These are phyloP conservation scores for Xylaria palmicola DNA, from an alignment of 495 filamentous ascomycete genomes.

Conservation along the genomic window DNA sequence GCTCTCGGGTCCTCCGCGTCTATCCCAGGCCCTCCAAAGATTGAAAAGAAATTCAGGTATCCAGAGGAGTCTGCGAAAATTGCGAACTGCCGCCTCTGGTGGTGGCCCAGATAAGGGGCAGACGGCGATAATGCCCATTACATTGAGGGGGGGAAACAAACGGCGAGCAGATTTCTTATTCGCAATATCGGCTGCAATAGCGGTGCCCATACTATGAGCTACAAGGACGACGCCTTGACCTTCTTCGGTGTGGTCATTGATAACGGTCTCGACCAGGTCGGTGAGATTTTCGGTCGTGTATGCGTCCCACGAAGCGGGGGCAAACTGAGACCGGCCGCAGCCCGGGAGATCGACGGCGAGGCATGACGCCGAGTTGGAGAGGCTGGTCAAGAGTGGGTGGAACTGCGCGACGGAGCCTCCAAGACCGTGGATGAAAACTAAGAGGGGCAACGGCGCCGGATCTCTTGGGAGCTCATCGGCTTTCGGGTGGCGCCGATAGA, in stretches of 20 bases:
- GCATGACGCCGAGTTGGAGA: conserved; percentile 83
- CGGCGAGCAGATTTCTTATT: conserved; percentile 52
- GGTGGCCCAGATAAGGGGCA: conserved; percentile 70
- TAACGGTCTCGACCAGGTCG: conserved; percentile 69
- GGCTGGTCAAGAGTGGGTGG: conserved; percentile 72
- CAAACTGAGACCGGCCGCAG: conserved; percentile 76
- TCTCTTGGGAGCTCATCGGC: conserved; percentile 70
- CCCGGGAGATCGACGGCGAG: conserved; percentile 89
- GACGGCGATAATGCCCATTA: conserved; percentile 75
- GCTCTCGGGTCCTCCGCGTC: conserved; percentile 73
- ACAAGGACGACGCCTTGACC: conserved; percentile 77
- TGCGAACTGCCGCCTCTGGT: conserved; percentile 50
- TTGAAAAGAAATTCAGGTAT: conserved; percentile 74
- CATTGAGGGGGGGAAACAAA: conserved; percentile 54
- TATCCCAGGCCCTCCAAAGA: conserved; percentile 76
- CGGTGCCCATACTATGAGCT: conserved; percentile 86
- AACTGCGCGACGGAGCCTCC: conserved; percentile 90
- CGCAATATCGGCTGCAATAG: conserved; percentile 71
- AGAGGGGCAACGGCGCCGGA: conserved; percentile 71
- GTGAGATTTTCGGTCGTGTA: conserved; percentile 76
- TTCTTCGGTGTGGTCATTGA: conserved; percentile 66
- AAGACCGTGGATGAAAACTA: conserved; percentile 90
- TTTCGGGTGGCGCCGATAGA: conserved; percentile 79
- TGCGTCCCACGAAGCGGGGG: conserved; percentile 68
- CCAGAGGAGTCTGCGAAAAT: conserved; percentile 55